Percentiles rank a stretch among this genome's conserved stretches.
These are phyloP conservation scores for Endothia cerciana DNA, from an alignment of 2,329 filamentous ascomycete species.

Conservation along the genomic window DNA sequence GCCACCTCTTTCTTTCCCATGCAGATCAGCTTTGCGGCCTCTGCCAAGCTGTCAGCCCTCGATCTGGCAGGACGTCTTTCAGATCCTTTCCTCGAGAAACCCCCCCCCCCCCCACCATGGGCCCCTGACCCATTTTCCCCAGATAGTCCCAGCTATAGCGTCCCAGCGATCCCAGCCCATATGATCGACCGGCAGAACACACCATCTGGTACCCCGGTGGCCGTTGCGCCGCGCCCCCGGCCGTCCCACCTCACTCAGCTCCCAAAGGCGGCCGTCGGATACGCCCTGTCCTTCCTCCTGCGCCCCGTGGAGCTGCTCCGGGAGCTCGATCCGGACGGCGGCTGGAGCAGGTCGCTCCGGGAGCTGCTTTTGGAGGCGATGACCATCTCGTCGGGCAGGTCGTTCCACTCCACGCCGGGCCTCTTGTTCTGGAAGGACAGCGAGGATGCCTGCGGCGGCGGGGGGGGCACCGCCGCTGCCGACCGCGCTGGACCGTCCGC, in stretches of 20 bases:
- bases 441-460: conserved; percentile 34
- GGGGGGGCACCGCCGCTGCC: conserved; percentile 27
- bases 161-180: background rate
- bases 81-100: background rate
- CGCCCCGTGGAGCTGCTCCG: conserved; percentile 51
- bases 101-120: background rate
- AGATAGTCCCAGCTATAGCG: background rate
- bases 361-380: conserved; percentile 34
- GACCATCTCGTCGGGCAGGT: conserved; percentile 64
- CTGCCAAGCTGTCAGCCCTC: too few relatives aligned
- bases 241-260: conserved; percentile 34
- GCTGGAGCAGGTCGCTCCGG: conserved; percentile 31
- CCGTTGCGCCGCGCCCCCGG: background rate
- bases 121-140: background rate
- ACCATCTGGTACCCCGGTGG: background rate
- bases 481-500: conserved; percentile 12
- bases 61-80: background rate
- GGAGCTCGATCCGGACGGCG: conserved; percentile 52
- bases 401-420: conserved; percentile 68
- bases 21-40: background rate
- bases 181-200: background rate
- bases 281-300: conserved; percentile 64
- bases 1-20: background rate
- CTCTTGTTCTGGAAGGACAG: conserved; percentile 63
- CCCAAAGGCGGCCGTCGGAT: conserved; percentile 66